Evolutionary conservation across 345 rosid genomes (phyloP).

Genomic region (Psidium friedrichsthalianum): DNA sequence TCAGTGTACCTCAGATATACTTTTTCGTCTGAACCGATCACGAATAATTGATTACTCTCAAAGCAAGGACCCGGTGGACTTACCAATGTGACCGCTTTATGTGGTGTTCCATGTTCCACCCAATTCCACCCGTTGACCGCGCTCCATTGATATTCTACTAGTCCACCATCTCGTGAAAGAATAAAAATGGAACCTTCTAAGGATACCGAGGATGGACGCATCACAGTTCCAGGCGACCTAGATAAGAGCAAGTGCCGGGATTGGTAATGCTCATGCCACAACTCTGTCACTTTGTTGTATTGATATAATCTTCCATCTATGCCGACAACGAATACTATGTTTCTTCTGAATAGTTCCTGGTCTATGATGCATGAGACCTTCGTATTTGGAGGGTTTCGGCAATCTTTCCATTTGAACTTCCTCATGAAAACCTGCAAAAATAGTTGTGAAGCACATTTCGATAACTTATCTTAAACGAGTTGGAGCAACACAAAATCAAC

Average conservation of each 20-base stretch:
- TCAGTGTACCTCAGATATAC: constrained; percentile 51
- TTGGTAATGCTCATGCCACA: constrained; percentile 66
- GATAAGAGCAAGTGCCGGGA: constrained; percentile 50
- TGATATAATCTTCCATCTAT: constrained; percentile 42
- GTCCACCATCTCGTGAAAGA: constrained; percentile 48
- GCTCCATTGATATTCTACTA: constrained; percentile 68
- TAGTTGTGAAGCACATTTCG: neutral
- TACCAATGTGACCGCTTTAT: constrained; percentile 33
- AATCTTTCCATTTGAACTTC: constrained; percentile 58
- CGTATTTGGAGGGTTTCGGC: constrained; percentile 34
- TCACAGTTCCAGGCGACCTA: constrained; percentile 35
- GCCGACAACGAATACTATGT: constrained; percentile 39
- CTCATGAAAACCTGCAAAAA: constrained; percentile 38
- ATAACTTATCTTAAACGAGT: neutral
- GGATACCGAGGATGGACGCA: constrained; percentile 28
- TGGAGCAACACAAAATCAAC: neutral
- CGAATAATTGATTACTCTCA: constrained; percentile 31
- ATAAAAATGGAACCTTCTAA: constrained; percentile 55
- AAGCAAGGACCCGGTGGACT: constrained; percentile 59
- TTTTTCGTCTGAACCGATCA: constrained; percentile 52
- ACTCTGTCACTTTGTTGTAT: constrained; percentile 49
- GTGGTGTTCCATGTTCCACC: constrained; percentile 59
- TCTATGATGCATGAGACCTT: constrained; percentile 52
- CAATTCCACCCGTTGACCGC: constrained; percentile 53
- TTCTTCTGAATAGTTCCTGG: constrained; percentile 47